Percentiles rank a stretch among this genome's conserved stretches.
These are phyloP conservation scores for Cruciata laevipes DNA, from an alignment of 257 asterid species.

Conservation along the genomic window DNA sequence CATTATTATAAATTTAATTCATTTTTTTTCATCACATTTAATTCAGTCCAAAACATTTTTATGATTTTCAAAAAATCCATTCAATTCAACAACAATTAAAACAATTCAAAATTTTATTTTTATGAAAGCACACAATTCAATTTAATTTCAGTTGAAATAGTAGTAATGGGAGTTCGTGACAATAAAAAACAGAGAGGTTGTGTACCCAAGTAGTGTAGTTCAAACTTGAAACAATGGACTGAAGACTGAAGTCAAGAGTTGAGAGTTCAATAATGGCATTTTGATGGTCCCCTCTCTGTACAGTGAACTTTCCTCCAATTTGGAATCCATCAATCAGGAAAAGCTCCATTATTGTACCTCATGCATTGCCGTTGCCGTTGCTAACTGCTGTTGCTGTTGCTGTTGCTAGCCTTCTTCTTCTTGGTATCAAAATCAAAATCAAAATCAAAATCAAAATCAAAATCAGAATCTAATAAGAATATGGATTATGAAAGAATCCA, in stretches of 20 bases:
- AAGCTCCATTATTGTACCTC: neutral
- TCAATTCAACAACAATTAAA: too few species aligned
- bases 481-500: slow-evolving; percentile 27
- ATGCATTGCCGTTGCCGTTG: neutral
- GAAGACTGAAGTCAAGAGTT: neutral
- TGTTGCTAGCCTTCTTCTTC: neutral
- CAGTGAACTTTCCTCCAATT: neutral
- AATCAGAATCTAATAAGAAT: neutral
- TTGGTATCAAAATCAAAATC: neutral
- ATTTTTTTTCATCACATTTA: too few species aligned
- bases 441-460: too few species aligned
- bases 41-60: too few species aligned
- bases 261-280: neutral
- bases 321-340: neutral
- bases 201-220: neutral
- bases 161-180: too few species aligned
- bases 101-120: too few species aligned
- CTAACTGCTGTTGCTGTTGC: too few species aligned
- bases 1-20: too few species aligned
- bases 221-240: neutral
- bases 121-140: too few species aligned
- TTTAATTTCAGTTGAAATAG: too few species aligned
- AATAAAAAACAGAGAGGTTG: neutral
- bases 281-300: neutral
- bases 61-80: too few species aligned